Evolutionary conservation across 306 rosid genomes (phyloP), one percentile per base, ranked within the genome.

Genomic region (Vigna nakashimae): DNA sequence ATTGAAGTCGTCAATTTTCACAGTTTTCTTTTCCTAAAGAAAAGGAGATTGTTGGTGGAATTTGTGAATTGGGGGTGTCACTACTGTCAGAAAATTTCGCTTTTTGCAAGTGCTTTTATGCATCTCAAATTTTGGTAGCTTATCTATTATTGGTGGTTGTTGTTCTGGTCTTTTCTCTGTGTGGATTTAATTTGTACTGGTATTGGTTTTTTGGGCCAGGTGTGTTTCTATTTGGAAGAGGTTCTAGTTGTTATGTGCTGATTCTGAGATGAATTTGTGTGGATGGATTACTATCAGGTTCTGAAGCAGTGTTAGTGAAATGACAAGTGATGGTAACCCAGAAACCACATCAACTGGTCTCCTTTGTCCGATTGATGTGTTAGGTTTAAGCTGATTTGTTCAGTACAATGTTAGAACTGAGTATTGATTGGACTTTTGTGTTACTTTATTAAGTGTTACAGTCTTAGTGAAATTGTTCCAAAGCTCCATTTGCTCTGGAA

Each of bases 401-500:
- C 14, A 22, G 65, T 70, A 43, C 67, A 36, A 62, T 62, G 26
- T 16, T 45, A 38, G 55, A 16, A 52, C 28, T 4, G 4, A 69
- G 18, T 28, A 63, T 58, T 55, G 60, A 5, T 42, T 51, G 8
- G 59, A 46, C 50, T 78, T 73, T 42, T 60, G 16, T 53, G 72
- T 78, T 32, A 3, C 71, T 73, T 59, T 26, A 22, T 16, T 40
- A 10, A 45, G 17, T 65, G 71, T 18, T 65, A n/a, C 74, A 65
- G 48, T 50, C 3, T 65, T 16, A 1, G 10, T 52, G 42, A 76
- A 59, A 48, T 18, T 34, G 43, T 72, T 66, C n/a, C 50, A 58
- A 76, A 73, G 74, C 80, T 73, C 4, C 34, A 43, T 30, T 69
- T 51, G 66, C 73, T 77, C 36, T 52, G 80, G 62, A 42, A 40